Conservation (phyloP, 768 basidiomycete genomes). For the Kwoniella botswanensis region DNA sequence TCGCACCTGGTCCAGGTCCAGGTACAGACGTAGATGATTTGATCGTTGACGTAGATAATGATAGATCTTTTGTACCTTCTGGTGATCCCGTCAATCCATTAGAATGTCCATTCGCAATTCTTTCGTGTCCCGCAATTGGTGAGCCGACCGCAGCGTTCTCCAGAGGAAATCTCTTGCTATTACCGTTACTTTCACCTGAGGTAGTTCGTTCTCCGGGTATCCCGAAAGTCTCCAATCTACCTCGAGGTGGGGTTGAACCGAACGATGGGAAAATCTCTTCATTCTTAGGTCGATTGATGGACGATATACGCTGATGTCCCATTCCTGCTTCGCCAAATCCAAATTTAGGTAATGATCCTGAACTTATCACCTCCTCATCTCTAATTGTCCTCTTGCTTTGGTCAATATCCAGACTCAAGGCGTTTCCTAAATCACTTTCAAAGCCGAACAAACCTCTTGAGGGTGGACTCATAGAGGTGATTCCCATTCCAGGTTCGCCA, state of each 20-base stretch:
- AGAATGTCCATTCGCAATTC: background rate
- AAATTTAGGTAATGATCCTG: constrained; percentile 21
- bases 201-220: constrained; percentile 18
- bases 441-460: constrained; percentile 37
- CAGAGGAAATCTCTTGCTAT: constrained; percentile 34
- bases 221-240: constrained; percentile 21
- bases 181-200: constrained; percentile 34
- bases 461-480: constrained; percentile 31
- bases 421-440: constrained; percentile 45
- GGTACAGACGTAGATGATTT: background rate
- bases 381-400: constrained; percentile 29
- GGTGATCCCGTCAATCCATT: constrained; percentile 6
- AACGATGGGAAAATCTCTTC: constrained; percentile 21
- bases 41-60: background rate
- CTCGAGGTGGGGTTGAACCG: constrained; percentile 35
- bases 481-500: constrained; percentile 41
- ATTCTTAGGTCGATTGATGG: constrained; percentile 12
- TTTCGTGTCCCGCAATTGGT: constrained; percentile 6
- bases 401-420: constrained; percentile 48
- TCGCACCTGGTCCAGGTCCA: constrained; percentile 18
- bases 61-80: constrained; percentile 4
- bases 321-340: background rate
- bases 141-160: constrained; percentile 31
- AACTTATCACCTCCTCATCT: constrained; percentile 18
- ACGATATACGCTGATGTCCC: constrained; percentile 22